These are phyloP conservation scores for Hydrangea macrophylla DNA, from an alignment of 148 eudicot genomes.

Conservation along the genomic window DNA sequence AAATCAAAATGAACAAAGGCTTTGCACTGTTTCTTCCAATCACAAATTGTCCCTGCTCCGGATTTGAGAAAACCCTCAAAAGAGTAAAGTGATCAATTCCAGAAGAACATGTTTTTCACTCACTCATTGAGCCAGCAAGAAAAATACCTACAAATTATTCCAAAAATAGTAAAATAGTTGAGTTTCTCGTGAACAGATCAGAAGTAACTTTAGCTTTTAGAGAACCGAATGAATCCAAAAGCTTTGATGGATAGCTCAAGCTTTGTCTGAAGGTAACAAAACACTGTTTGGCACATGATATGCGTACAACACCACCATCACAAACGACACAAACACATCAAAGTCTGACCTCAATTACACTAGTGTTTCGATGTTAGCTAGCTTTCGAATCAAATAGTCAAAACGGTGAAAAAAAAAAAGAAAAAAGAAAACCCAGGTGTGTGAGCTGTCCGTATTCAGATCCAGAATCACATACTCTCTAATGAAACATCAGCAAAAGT, in stretches of 20 bases:
- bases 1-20: conserved; percentile 6
- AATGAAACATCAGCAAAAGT: background rate
- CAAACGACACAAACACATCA: conserved; percentile 4
- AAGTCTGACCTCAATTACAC: conserved; percentile 6
- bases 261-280: background rate
- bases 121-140: background rate
- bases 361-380: background rate
- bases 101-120: background rate
- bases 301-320: background rate
- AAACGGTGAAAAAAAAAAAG: background rate
- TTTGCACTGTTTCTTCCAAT: background rate
- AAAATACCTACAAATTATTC: background rate
- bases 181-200: background rate
- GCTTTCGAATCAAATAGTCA: conserved; percentile 14
- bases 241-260: background rate
- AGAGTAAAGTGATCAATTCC: too few species aligned
- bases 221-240: conserved; percentile 4
- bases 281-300: conserved; percentile 9
- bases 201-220: background rate
- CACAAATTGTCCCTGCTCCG: too few species aligned
- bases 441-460: conserved; percentile 10
- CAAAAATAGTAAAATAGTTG: background rate
- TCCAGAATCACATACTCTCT: conserved; percentile 5
- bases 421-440: background rate
- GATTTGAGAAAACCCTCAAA: too few species aligned